phyloP scores from a whole-genome alignment of 2,329 filamentous ascomycete genomes.

The Exophiala xenobiotica region DNA sequence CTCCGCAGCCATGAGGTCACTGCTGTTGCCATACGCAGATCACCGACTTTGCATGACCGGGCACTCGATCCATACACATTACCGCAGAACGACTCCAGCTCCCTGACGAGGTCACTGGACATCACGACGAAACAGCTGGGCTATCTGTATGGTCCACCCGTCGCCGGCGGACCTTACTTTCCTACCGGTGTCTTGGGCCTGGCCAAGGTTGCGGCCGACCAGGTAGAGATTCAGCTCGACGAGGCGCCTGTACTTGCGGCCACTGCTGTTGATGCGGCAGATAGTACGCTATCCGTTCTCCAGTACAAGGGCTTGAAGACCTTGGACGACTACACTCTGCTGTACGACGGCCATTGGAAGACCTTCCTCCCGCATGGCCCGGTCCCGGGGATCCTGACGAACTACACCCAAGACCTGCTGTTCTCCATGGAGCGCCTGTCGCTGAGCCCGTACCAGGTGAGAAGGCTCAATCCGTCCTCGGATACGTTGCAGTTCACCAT shows the following conservation, averaged over 20 bases:
- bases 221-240: slow-evolving; percentile 14
- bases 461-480: slow-evolving; percentile 10
- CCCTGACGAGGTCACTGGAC: slow-evolving; percentile 5
- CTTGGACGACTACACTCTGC: slow-evolving; percentile 11
- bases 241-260: slow-evolving; percentile 10
- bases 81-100: slow-evolving; percentile 6
- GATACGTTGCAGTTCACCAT: slow-evolving; percentile 14
- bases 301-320: slow-evolving; percentile 15
- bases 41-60: slow-evolving; percentile 6
- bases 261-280: slow-evolving; percentile 1
- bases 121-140: slow-evolving; percentile 9
- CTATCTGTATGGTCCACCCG: slow-evolving; percentile 12
- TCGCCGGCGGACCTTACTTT: slow-evolving; percentile 12
- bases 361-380: slow-evolving; percentile 7
- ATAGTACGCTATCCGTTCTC: slow-evolving; percentile 2
- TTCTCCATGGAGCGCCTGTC: slow-evolving; percentile 17
- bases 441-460: slow-evolving; percentile 13
- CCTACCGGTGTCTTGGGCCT: slow-evolving; percentile 9
- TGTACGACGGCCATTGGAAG: slow-evolving; percentile 15
- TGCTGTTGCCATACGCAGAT: slow-evolving; percentile 9
- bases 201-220: slow-evolving; percentile 8
- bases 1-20: slow-evolving; percentile 2
- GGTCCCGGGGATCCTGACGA: slow-evolving; percentile 9
- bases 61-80: slow-evolving; percentile 7
- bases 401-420: slow-evolving; percentile 14